Conservation (phyloP, 306 rosid species). For the Dicorynia guianensis region DNA sequence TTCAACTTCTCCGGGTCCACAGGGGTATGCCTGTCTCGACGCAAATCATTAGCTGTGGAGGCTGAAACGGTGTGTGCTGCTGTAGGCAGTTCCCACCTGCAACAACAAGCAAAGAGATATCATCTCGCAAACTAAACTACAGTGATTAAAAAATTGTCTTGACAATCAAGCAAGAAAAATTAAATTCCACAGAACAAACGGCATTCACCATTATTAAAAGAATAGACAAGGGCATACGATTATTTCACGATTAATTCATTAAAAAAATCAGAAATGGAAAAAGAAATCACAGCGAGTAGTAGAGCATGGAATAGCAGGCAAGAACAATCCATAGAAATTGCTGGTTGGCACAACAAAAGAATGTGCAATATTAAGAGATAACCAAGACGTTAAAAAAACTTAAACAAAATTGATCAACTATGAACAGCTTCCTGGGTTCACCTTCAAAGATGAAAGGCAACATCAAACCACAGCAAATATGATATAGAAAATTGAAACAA, state of each 20-base stretch:
- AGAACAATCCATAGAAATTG: background rate
- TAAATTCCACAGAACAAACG: background rate
- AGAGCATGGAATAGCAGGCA: constrained; percentile 4
- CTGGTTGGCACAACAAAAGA: background rate
- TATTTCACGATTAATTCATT: no score
- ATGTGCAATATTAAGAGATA: background rate
- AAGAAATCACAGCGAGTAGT: background rate
- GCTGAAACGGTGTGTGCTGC: constrained; percentile 52
- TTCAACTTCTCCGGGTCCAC: constrained; percentile 79
- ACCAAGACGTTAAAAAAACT: background rate
- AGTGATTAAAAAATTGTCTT: background rate
- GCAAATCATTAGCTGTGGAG: constrained; percentile 91
- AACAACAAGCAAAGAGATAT: constrained; percentile 2
- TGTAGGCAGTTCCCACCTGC: constrained; percentile 83
- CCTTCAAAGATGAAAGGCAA: no score
- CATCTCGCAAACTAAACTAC: background rate
- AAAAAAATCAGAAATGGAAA: background rate
- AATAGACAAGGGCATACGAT: background rate
- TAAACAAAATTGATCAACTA: background rate
- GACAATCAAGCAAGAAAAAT: background rate
- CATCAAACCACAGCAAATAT: no score
- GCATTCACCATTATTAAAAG: background rate
- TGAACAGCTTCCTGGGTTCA: no score
- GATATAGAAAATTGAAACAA: no score
- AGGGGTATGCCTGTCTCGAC: constrained; percentile 57